phyloP scores from a whole-genome alignment of 306 rosid species.

The Fragaria nilgerrensis region DNA sequence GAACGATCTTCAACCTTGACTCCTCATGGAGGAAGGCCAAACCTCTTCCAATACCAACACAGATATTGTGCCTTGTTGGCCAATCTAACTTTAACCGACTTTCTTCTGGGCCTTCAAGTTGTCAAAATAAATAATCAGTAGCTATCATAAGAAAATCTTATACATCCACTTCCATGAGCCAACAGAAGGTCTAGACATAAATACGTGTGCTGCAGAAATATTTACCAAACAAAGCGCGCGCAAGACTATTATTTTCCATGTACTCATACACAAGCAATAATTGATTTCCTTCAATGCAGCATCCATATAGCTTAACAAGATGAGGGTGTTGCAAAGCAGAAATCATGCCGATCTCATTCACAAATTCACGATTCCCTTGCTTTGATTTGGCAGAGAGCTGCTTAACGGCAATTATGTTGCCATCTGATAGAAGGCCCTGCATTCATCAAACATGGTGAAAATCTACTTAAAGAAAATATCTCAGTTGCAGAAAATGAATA shows the following conservation, averaged over 20 bases:
- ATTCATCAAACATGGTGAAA: slow-evolving; percentile 6
- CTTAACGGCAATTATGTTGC: slow-evolving; percentile 30
- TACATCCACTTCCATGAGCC: background rate
- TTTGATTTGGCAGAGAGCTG: slow-evolving; percentile 43
- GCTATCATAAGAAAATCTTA: no score
- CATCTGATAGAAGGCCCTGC: slow-evolving; percentile 34
- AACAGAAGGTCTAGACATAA: background rate
- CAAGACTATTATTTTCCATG: slow-evolving; percentile 37
- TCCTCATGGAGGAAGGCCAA: slow-evolving; percentile 40
- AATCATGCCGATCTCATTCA: slow-evolving; percentile 46
- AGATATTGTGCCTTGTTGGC: slow-evolving; percentile 31
- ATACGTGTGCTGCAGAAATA: background rate
- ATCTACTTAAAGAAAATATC: background rate
- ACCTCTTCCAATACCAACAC: slow-evolving; percentile 36
- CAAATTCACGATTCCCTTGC: slow-evolving; percentile 40
- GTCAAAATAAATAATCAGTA: background rate
- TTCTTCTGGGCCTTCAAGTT: slow-evolving; percentile 17
- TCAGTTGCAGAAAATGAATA: background rate
- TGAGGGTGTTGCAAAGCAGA: slow-evolving; percentile 43
- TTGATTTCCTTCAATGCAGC: slow-evolving; percentile 43
- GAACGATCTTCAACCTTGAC: slow-evolving; percentile 40
- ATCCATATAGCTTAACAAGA: slow-evolving; percentile 42
- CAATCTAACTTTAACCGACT: slow-evolving; percentile 30
- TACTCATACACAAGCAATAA: slow-evolving; percentile 34
- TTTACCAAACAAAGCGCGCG: slow-evolving; percentile 37